A percentile compares a stretch with the other conserved stretches of the same genome.
Conservation (phyloP, 768 basidiomycete species). For the Psilocybe cyanescens region DNA sequence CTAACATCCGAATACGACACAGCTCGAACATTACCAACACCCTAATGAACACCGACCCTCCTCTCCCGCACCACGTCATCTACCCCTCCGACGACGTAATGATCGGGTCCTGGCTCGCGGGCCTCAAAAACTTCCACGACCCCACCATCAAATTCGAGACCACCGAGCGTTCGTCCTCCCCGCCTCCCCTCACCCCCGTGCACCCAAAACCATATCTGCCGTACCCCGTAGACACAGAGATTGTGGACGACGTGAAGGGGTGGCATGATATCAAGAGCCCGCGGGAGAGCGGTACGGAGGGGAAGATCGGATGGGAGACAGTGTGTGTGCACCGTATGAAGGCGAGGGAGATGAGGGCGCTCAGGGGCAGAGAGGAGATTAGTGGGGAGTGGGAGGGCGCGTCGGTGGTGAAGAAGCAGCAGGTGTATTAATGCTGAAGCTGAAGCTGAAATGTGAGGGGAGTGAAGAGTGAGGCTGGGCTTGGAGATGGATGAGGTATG, state of each 20-base stretch:
- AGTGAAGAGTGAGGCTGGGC: too few species aligned
- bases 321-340: conserved; percentile 11
- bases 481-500: too few species aligned
- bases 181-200: neutral
- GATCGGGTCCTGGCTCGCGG: conserved; percentile 14
- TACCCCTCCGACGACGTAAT: conserved; percentile 17
- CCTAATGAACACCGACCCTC: conserved; percentile 1
- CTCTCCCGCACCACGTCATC: conserved; percentile 13
- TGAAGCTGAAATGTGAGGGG: too few species aligned
- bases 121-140: conserved; percentile 3
- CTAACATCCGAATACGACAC: too few species aligned
- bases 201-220: conserved; percentile 9
- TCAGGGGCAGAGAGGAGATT: conserved; percentile 1
- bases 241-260: conserved; percentile 7
- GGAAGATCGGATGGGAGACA: conserved; percentile 5
- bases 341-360: neutral
- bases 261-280: conserved; percentile 13
- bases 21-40: conserved; percentile 10
- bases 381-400: conserved; percentile 2
- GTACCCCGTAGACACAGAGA: neutral
- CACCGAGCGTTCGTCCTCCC: neutral
- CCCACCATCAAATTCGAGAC: neutral
- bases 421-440: neutral
- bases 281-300: neutral
- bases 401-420: neutral